A percentile compares a stretch with the other conserved stretches of the same genome.
Evolutionary conservation across 345 rosid genomes (phyloP).

Genomic region (Linum usitatissimum): DNA sequence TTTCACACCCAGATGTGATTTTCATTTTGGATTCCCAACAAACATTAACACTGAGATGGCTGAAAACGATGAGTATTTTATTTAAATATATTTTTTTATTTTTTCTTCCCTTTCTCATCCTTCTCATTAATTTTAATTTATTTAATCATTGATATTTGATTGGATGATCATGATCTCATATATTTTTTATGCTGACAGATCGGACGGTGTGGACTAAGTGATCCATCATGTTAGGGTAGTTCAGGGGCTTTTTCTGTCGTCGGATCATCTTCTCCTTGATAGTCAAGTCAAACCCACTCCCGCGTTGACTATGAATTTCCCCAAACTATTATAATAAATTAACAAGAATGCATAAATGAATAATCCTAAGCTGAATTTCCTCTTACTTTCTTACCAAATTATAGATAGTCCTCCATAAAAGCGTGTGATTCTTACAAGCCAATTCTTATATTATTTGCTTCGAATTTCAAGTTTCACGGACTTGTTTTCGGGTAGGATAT

Average conservation of each 20-base stretch:
- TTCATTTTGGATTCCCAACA: not conserved
- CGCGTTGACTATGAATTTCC: not conserved
- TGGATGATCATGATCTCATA: not conserved
- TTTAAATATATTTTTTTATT: too few relatives aligned
- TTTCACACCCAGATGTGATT: not conserved
- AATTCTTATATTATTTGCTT: too few relatives aligned
- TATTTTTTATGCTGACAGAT: not conserved
- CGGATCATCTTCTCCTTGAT: not conserved
- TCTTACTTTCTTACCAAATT: too few relatives aligned
- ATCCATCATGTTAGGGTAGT: not conserved
- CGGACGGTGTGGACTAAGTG: not conserved
- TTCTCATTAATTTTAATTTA: not conserved
- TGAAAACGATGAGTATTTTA: not conserved
- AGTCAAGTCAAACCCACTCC: not conserved
- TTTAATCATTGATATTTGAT: not conserved
- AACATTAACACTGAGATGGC: not conserved
- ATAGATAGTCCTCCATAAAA: too few relatives aligned
- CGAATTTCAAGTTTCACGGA: too few relatives aligned
- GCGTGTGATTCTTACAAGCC: too few relatives aligned
- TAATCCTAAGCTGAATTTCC: too few relatives aligned
- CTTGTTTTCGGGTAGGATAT: too few relatives aligned
- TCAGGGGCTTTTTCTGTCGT: not conserved
- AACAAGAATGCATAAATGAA: too few relatives aligned
- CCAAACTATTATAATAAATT: not conserved
- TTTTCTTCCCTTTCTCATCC: not conserved